These are phyloP conservation scores for Wickerhamomyces subpelliculosus DNA, from an alignment of 805 yeast genomes.

Conservation along the genomic window DNA sequence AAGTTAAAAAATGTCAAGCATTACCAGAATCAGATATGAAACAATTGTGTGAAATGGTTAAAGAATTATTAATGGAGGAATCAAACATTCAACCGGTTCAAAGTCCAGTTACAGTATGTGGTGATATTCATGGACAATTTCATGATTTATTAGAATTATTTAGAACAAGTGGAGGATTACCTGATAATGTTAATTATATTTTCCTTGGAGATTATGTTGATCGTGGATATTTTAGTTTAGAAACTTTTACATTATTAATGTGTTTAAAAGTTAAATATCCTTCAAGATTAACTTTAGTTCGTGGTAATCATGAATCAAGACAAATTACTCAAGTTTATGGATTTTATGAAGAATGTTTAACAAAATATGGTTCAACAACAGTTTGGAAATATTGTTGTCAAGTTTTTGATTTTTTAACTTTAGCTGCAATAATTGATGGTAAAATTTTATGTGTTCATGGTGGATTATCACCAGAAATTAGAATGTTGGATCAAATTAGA, in stretches of 20 bases:
- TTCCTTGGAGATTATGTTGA: constrained; percentile 96
- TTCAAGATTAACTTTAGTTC: constrained; percentile 74
- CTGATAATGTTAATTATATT: constrained; percentile 72
- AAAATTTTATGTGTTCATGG: constrained; percentile 94
- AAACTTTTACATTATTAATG: constrained; percentile 91
- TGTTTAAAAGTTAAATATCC: constrained; percentile 88
- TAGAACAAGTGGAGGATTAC: constrained; percentile 88
- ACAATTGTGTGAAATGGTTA: constrained; percentile 89
- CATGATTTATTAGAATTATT: constrained; percentile 90
- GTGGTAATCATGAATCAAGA: constrained; percentile 97
- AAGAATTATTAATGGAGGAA: constrained; percentile 93
- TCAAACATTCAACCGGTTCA: constrained; percentile 91
- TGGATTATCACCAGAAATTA: constrained; percentile 92
- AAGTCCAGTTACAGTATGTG: constrained; percentile 92
- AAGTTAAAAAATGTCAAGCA: constrained; percentile 82
- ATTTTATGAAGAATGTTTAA: constrained; percentile 90
- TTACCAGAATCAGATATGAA: constrained; percentile 92
- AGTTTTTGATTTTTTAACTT: constrained; percentile 86
- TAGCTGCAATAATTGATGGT: constrained; percentile 95
- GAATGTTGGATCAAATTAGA: constrained; percentile 95
- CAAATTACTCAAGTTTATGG: constrained; percentile 99
- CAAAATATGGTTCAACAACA: constrained; percentile 88
- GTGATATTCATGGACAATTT: constrained; percentile 97
- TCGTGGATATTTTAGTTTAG: constrained; percentile 93
- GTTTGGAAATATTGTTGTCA: constrained; percentile 97